phyloP scores from a whole-genome alignment of 164 flowering plant genomes.

The Nelumbo lutea region DNA sequence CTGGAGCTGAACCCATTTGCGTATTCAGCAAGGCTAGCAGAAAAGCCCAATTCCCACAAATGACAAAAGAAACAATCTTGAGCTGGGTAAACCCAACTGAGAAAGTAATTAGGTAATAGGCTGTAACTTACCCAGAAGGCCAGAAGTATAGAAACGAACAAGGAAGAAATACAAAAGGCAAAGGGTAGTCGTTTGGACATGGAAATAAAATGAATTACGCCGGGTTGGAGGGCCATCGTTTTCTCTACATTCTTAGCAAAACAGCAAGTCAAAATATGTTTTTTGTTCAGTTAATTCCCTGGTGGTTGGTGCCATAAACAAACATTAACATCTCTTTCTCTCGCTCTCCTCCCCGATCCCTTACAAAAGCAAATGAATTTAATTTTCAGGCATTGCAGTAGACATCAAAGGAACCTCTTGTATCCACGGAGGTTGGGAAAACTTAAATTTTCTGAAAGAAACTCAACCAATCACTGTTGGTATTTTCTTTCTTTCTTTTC shows the following conservation, averaged over 20 bases:
- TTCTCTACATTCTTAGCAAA: slow-evolving; percentile 19
- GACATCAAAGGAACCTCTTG: background rate
- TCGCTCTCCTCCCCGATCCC: slow-evolving; percentile 1
- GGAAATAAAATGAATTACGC: background rate
- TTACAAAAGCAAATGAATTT: slow-evolving; percentile 1
- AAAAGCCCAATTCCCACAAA: too few relatives aligned
- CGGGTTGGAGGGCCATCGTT: slow-evolving; percentile 1
- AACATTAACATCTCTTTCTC: slow-evolving; percentile 7
- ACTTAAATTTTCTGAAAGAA: background rate
- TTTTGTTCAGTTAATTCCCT: slow-evolving; percentile 15
- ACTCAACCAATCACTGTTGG: background rate
- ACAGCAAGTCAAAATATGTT: slow-evolving; percentile 7
- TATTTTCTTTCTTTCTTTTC: too few relatives aligned
- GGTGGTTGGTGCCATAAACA: slow-evolving; percentile 4
- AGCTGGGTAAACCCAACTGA: too few relatives aligned
- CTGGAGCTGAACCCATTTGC: too few relatives aligned
- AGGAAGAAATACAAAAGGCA: background rate
- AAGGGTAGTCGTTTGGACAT: too few relatives aligned
- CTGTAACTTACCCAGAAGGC: too few relatives aligned
- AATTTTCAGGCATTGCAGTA: background rate
- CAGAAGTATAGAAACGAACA: background rate
- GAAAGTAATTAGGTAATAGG: too few relatives aligned
- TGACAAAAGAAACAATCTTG: too few relatives aligned
- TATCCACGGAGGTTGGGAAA: too few relatives aligned
- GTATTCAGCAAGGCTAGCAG: too few relatives aligned